A percentile compares a stretch with the other conserved stretches of the same genome.
phyloP scores from a whole-genome alignment of 805 yeast genomes.

The Metschnikowia drakensbergensis region DNA sequence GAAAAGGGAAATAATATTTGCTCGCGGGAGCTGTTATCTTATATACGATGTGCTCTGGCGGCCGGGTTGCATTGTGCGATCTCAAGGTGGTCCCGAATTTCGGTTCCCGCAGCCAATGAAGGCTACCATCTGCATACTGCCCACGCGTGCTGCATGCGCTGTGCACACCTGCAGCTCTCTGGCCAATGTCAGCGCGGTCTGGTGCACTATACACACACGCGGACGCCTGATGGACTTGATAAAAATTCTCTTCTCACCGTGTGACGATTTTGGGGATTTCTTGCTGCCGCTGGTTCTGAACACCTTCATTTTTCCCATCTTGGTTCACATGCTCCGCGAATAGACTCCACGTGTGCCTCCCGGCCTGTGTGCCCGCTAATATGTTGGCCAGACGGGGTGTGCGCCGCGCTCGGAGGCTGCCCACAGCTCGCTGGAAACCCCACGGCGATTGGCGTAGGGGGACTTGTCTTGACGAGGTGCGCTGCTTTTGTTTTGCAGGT shows the following conservation, averaged over 20 bases:
- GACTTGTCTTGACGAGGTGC: neutral
- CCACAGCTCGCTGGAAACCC: neutral
- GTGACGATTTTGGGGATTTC: neutral
- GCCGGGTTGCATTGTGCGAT: neutral
- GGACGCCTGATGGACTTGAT: conserved; percentile 3
- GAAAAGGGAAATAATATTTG: conserved; percentile 14
- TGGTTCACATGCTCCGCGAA: no score
- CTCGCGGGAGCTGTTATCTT: conserved; percentile 10
- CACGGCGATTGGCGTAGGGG: neutral
- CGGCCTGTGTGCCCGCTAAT: no score
- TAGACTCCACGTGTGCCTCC: no score
- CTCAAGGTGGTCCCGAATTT: conserved; percentile 6
- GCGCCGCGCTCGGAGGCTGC: no score
- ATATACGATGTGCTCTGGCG: conserved; percentile 6
- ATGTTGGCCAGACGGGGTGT: no score
- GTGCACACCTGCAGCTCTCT: neutral
- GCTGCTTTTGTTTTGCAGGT: neutral
- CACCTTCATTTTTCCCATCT: no score
- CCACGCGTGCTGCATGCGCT: neutral
- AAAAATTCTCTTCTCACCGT: neutral
- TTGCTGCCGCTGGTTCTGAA: neutral
- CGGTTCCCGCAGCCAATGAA: conserved; percentile 18
- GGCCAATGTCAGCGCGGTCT: neutral
- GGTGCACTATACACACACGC: neutral
- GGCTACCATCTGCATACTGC: conserved; percentile 5